Conservation (phyloP, 805 yeast species). For the Starmerella powellii region DNA sequence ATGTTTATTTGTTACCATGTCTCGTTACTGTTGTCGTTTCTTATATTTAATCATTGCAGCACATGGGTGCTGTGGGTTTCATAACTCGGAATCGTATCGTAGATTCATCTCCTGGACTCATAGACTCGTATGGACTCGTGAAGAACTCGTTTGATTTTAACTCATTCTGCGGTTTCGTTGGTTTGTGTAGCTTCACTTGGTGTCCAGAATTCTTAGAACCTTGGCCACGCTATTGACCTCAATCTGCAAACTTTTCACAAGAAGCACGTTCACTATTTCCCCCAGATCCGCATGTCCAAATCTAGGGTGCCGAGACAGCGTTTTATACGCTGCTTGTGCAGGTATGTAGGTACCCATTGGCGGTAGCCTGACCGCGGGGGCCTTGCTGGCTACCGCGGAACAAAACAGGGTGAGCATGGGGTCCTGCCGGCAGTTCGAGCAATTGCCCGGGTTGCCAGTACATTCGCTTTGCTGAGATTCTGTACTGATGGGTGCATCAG, state of each 20-base stretch:
- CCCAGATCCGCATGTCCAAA: conserved; percentile 64
- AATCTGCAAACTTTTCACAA: conserved; percentile 77
- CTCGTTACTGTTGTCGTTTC: neutral
- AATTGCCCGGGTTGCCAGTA: conserved; percentile 81
- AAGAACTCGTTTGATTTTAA: too few relatives aligned
- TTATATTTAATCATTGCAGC: neutral
- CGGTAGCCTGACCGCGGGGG: conserved; percentile 10
- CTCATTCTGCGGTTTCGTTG: neutral
- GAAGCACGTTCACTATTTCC: conserved; percentile 58
- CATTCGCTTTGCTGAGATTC: conserved; percentile 32
- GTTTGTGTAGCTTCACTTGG: neutral
- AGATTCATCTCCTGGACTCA: too few relatives aligned
- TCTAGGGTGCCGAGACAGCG: conserved; percentile 68
- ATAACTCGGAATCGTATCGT: too few relatives aligned
- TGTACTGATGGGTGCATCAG: too few relatives aligned
- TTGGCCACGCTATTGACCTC: conserved; percentile 86
- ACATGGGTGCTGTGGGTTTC: neutral
- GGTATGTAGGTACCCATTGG: conserved; percentile 49
- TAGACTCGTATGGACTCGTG: too few relatives aligned
- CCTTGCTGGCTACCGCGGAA: conserved; percentile 57
- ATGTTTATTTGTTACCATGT: too few relatives aligned
- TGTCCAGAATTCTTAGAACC: conserved; percentile 68
- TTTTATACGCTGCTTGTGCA: conserved; percentile 80
- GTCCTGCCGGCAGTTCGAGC: conserved; percentile 69
- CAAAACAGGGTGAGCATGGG: conserved; percentile 85